A percentile compares a stretch with the other conserved stretches of the same genome.
These are phyloP conservation scores for Hypoxylon sp. DNA, from an alignment of 2,329 filamentous ascomycete species.

Conservation along the genomic window DNA sequence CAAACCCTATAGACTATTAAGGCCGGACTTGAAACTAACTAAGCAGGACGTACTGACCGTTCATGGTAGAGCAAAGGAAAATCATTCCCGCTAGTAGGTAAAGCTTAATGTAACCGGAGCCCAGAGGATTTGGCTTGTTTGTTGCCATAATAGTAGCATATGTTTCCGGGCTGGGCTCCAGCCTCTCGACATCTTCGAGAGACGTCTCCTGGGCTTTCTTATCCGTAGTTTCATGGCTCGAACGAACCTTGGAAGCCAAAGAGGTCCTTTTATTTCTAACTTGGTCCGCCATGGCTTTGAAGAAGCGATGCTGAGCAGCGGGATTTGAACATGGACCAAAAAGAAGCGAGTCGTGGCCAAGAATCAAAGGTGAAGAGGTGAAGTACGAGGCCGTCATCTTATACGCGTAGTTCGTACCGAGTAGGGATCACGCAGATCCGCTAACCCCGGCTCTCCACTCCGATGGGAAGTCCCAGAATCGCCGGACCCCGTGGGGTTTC, in stretches of 20 bases:
- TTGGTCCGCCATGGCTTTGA: conserved; percentile 28
- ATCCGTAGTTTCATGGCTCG: conserved; percentile 30
- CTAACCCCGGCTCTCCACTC: conserved; percentile 23
- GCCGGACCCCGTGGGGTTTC: conserved; percentile 35
- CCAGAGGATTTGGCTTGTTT: conserved; percentile 51
- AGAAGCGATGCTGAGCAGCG: not conserved
- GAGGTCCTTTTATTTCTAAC: conserved; percentile 10
- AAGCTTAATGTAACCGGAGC: conserved; percentile 52
- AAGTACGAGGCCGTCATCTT: conserved; percentile 27
- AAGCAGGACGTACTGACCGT: conserved; percentile 49
- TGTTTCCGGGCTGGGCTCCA: conserved; percentile 45
- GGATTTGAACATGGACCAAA: not conserved
- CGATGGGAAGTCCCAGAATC: conserved; percentile 15
- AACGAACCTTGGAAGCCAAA: conserved; percentile 21
- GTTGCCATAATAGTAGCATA: conserved; percentile 56
- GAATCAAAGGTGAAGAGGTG: not conserved
- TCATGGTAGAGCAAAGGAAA: conserved; percentile 60
- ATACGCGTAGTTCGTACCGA: conserved; percentile 9
- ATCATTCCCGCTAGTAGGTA: conserved; percentile 51
- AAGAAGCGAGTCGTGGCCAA: not conserved
- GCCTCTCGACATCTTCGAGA: conserved; percentile 31
- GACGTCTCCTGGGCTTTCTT: conserved; percentile 12
- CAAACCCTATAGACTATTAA: conserved; percentile 54
- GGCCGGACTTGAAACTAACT: not conserved
- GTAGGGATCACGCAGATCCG: not conserved